phyloP scores from a whole-genome alignment of 768 basidiomycete genomes.

The Suillus spraguei region DNA sequence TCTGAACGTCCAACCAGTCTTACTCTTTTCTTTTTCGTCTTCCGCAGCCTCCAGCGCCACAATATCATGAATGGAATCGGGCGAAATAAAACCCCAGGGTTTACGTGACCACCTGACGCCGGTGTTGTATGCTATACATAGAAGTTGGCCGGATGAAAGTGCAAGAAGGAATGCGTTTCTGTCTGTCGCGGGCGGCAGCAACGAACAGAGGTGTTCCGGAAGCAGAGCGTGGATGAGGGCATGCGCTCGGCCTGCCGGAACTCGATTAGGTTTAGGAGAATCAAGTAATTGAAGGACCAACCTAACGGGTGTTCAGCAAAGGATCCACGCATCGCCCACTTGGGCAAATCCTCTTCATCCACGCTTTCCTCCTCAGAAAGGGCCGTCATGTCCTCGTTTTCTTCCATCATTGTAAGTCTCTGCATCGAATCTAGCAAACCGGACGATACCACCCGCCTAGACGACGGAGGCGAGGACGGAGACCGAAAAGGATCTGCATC shows the following conservation, averaged over 20 bases:
- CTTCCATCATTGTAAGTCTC: constrained; percentile 50
- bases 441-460: constrained; percentile 59
- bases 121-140: constrained; percentile 81
- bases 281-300: constrained; percentile 34
- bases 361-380: constrained; percentile 45
- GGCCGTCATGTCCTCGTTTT: constrained; percentile 57
- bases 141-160: constrained; percentile 75
- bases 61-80: constrained; percentile 80
- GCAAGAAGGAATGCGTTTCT: constrained; percentile 48
- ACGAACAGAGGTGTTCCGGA: constrained; percentile 52
- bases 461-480: constrained; percentile 26
- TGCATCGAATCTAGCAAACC: constrained; percentile 59
- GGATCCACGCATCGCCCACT: constrained; percentile 68
- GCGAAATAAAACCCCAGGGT: constrained; percentile 87
- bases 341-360: constrained; percentile 74
- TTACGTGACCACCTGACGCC: constrained; percentile 79
- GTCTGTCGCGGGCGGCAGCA: constrained; percentile 37
- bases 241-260: constrained; percentile 58
- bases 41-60: constrained; percentile 59
- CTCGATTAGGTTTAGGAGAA: constrained; percentile 10
- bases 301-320: constrained; percentile 63
- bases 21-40: constrained; percentile 43
- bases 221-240: constrained; percentile 62
- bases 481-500: constrained; percentile 30
- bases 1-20: constrained; percentile 81